Percentiles rank a stretch among this genome's conserved stretches.
Evolutionary conservation across 768 basidiomycete genomes (phyloP).

Genomic region (Russula compacta): DNA sequence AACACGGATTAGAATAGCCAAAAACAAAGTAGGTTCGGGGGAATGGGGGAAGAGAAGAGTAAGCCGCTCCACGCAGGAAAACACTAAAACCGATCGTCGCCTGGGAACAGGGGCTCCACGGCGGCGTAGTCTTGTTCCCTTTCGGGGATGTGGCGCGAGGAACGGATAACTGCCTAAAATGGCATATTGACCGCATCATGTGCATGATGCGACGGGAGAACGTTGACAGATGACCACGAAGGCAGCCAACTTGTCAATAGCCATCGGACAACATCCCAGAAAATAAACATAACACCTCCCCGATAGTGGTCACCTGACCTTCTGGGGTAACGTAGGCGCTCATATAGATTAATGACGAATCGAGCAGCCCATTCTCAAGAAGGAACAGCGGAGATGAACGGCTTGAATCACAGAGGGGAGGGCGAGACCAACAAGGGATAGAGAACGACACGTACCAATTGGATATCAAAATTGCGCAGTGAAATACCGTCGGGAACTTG

Average conservation of each 20-base stretch:
- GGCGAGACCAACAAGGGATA: neutral
- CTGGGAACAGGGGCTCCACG: constrained; percentile 3
- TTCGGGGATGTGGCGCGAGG: neutral
- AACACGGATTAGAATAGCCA: constrained; percentile 20
- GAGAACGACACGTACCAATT: constrained; percentile 51
- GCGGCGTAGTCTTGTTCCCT: neutral
- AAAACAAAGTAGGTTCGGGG: constrained; percentile 26
- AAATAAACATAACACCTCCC: neutral
- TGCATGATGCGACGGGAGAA: neutral
- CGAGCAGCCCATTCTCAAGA: neutral
- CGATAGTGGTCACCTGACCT: constrained; percentile 9
- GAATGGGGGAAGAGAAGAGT: neutral
- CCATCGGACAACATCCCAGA: neutral
- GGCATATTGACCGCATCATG: neutral
- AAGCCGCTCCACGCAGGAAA: constrained; percentile 2
- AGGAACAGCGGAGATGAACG: neutral
- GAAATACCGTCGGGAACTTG: constrained; percentile 76
- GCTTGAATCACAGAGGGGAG: neutral
- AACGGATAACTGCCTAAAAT: neutral
- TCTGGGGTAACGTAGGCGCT: constrained; percentile 5
- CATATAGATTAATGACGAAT: neutral
- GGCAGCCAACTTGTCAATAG: neutral
- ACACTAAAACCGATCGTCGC: constrained; percentile 13
- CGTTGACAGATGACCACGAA: neutral
- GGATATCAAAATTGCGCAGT: constrained; percentile 82